Evolutionary conservation across 2,329 filamentous ascomycete species (phyloP).

Genomic region (Ilyonectria robusta): DNA sequence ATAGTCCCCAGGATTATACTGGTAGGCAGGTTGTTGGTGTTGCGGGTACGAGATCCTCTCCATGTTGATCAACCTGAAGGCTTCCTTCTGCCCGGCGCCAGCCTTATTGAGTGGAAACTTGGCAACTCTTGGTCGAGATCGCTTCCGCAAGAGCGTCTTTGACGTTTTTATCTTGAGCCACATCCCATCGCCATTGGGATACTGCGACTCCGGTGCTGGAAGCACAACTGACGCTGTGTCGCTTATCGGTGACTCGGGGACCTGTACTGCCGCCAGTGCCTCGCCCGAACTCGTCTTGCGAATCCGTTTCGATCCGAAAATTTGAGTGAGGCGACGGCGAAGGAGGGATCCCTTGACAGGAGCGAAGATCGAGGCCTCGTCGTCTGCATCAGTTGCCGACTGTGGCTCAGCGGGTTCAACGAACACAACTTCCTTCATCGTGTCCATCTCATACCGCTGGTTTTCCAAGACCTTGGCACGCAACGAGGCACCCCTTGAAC

Average conservation of each 20-base stretch:
- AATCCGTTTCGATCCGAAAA: neutral
- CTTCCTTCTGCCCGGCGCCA: neutral
- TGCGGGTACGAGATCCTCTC: neutral
- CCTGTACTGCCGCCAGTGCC: neutral
- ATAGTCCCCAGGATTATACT: neutral
- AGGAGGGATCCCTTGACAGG: neutral
- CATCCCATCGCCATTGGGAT: neutral
- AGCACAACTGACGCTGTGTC: neutral
- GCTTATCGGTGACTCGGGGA: neutral
- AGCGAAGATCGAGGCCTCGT: neutral
- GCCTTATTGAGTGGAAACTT: neutral
- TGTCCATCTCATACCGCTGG: slow-evolving; percentile 9
- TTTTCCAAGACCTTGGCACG: neutral
- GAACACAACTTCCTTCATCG: slow-evolving; percentile 15
- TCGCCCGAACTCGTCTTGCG: no score
- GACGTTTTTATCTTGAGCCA: slow-evolving; percentile 13
- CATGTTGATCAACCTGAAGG: neutral
- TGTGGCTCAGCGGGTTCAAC: neutral
- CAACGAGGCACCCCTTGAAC: slow-evolving; percentile 1
- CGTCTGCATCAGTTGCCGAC: neutral
- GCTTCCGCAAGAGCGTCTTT: slow-evolving; percentile 14
- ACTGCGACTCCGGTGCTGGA: neutral
- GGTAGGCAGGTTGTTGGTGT: neutral
- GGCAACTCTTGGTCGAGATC: neutral
- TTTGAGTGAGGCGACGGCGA: neutral